Base-by-base conservation (phyloP, 768 basidiomycete species). In the Suillus spraguei region DNA sequence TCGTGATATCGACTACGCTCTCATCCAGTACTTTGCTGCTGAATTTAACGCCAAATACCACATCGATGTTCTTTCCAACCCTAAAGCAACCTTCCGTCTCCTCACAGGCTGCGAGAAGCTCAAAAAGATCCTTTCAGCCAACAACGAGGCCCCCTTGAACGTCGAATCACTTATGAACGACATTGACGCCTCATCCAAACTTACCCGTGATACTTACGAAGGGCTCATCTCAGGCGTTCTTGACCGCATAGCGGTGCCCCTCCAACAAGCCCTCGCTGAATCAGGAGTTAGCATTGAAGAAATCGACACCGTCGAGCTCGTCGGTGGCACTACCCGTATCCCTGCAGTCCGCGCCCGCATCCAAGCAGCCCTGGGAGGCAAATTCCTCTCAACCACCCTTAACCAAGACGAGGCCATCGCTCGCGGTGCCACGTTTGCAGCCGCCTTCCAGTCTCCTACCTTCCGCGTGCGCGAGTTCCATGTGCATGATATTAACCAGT, bases 21-120 rank as follows among this genome's bases (percentile, higher is more conserved):
- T 99, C 69, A 85, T 97, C 44, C 74, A 87, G 69, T 87, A 99
- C 81, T 99, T 99, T 73, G 85, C 96, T 10, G 78, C 85, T 35
- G 92, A 98, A 77, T 98, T 99, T 88, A 90, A 95, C 80, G 74
- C 78, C n/a, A 98, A 97, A 76, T 98, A 99, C 87, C 97, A 95
- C 79, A 94, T 99, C 73, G 96, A 99, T 76, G 95, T 99, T 69
- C 76, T 94, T 71, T 85, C 85, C 67, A 95, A 84, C 78, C 92
- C 94, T 68, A 98, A 98, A 78, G 97, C 95, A 38, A 83, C 82
- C 54, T 99, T 99, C 92, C 89, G 97, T 67, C 88, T 99, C 62
- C 72, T 83, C 32, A 89, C 90, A 17, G 89, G 91, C 22, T 95
- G 95, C 75, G 97, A 99, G 81, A 89, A 90, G 74, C 84, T 98